Evolutionary conservation across 2,329 filamentous ascomycete genomes (phyloP), one percentile per base, ranked within the genome.

Genomic region (Alternaria triticimaculans): DNA sequence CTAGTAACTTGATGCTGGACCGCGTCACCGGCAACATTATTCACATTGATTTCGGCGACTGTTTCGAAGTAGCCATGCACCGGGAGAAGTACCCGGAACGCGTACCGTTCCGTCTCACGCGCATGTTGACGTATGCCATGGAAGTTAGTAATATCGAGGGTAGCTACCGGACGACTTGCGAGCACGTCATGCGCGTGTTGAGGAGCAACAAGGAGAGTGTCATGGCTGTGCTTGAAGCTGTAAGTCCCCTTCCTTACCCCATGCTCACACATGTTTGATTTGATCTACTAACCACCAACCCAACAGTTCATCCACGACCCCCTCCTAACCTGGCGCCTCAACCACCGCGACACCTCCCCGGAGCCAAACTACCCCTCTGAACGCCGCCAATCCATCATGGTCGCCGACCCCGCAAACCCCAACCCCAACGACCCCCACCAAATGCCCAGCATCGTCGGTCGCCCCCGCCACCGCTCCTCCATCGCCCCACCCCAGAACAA

Each of bases 41-140:
- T 69, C 96, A 99, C 79, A 98, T 99, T 73, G 96, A 99, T 84
- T 99, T 99, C 75, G 96, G 96, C 72, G 96, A 99, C 83, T 99
- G 96, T 80, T 99, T 99, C 83, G 96, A 99, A 81, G 93, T 99
- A 57, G 96, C 96, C 25, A 99, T 97, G 94, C 96, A 99, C 83
- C 92, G 96, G 71, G 96, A 99, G 81, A 99, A 99, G 80, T 99
- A 97, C 77, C 96, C 96, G 0, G 96, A 99, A 82, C 87, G 95
- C 56, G 96, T 99, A 62, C 96, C 96, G 0, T 99, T 99, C 92
- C 91, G 96, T 62, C 86, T 99, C 51, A 99, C 96, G 3, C 89
- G 96, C 71, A 99, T 99, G 96, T 88, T 99, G 82, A 99, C 96
- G 0, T 99, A 97, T 78, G 96, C 96, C 21, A 99, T 99, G 96